These are phyloP conservation scores for Pueraria montana DNA, from an alignment of 306 rosid species.

Conservation along the genomic window DNA sequence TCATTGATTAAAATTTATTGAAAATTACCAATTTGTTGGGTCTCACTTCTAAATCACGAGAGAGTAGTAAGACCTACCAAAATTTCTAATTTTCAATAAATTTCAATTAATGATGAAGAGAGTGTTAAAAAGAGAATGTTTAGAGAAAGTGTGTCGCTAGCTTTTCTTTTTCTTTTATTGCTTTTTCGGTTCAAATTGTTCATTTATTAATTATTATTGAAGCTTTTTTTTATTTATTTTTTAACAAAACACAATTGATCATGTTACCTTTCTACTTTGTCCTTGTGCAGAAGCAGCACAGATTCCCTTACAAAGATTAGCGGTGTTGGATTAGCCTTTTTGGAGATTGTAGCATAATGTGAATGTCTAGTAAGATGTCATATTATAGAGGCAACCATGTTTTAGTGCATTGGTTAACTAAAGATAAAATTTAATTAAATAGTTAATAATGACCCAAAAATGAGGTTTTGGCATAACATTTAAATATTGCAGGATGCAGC, in stretches of 20 bases:
- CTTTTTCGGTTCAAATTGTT: too few relatives aligned
- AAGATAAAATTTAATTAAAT: constrained; percentile 5
- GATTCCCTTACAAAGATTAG: constrained; percentile 52
- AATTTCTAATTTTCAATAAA: too few relatives aligned
- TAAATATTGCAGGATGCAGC: constrained; percentile 49
- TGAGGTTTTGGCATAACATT: constrained; percentile 40
- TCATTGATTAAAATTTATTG: too few relatives aligned
- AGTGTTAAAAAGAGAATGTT: too few relatives aligned
- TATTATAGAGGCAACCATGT: not conserved
- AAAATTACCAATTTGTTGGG: too few relatives aligned
- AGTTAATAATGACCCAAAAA: constrained; percentile 30
- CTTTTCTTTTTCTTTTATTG: too few relatives aligned
- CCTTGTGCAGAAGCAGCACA: constrained; percentile 27
- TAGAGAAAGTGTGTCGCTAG: too few relatives aligned
- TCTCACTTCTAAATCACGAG: too few relatives aligned
- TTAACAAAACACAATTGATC: constrained; percentile 23
- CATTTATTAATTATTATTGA: too few relatives aligned
- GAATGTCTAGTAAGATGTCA: constrained; percentile 31
- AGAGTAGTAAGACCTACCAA: too few relatives aligned
- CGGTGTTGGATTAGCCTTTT: constrained; percentile 43
- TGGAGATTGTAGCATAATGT: constrained; percentile 51
- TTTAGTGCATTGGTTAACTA: constrained; percentile 5
- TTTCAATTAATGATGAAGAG: too few relatives aligned
- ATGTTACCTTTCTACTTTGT: constrained; percentile 33
- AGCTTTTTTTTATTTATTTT: too few relatives aligned